These are phyloP conservation scores for Ascochyta fabae DNA, from an alignment of 2,329 filamentous ascomycete genomes.

Conservation along the genomic window DNA sequence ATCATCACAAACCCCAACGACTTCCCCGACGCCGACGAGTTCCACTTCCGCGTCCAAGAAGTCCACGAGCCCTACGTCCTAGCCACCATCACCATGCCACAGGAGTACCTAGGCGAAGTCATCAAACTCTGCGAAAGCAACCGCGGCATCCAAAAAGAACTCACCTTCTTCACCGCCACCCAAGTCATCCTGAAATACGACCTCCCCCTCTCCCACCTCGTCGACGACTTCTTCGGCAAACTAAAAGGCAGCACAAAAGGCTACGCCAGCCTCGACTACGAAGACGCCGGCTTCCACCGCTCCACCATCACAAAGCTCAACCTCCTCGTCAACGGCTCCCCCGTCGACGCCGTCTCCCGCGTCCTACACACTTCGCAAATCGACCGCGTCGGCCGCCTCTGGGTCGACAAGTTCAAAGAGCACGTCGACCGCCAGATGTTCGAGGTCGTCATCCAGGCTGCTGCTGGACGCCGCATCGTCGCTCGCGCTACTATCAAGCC, in stretches of 20 bases:
- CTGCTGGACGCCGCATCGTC: conserved; percentile 80
- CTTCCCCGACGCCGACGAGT: conserved; percentile 77
- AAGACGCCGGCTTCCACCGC: conserved; percentile 86
- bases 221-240: conserved; percentile 97
- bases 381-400: conserved; percentile 79
- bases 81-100: conserved; percentile 87
- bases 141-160: conserved; percentile 82
- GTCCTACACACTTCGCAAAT: conserved; percentile 85
- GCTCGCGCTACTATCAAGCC: conserved; percentile 95
- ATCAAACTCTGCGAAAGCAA: conserved; percentile 94
- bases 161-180: conserved; percentile 89
- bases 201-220: conserved; percentile 84
- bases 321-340: conserved; percentile 88
- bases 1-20: conserved; percentile 85
- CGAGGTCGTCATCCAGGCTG: conserved; percentile 93
- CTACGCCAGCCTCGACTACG: conserved; percentile 95
- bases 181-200: conserved; percentile 96
- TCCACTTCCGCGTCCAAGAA: conserved; percentile 62
- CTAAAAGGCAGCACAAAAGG: conserved; percentile 93
- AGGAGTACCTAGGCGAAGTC: conserved; percentile 91
- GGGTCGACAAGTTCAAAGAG: conserved; percentile 96
- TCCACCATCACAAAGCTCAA: conserved; percentile 88
- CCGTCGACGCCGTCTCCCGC: conserved; percentile 93
- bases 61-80: conserved; percentile 77
- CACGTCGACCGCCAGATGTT: conserved; percentile 98